These are phyloP conservation scores for Alectoria sarmentosa DNA, from an alignment of 495 filamentous ascomycete genomes.

Conservation along the genomic window DNA sequence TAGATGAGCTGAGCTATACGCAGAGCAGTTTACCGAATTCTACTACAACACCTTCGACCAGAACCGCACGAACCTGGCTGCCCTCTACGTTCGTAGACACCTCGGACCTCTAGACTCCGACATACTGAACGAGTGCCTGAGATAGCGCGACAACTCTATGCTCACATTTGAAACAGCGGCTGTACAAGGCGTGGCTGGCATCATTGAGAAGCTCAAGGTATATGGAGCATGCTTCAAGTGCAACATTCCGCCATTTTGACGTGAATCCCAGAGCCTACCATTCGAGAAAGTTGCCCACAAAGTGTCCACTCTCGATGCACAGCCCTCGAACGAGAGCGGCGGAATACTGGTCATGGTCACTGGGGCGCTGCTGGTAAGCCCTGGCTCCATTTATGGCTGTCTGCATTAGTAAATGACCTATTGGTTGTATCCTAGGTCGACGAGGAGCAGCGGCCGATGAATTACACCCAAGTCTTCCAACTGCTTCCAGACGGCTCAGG, in stretches of 20 bases:
- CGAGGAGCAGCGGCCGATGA: conserved; percentile 70
- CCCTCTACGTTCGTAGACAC: conserved; percentile 65
- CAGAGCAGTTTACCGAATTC: conserved; percentile 77
- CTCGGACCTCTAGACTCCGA: neutral
- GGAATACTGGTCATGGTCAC: conserved; percentile 80
- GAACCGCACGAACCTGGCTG: conserved; percentile 50
- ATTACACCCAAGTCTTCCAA: conserved; percentile 80
- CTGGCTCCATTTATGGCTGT: neutral
- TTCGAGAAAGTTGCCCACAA: conserved; percentile 73
- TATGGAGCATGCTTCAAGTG: conserved; percentile 26
- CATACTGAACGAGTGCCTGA: neutral
- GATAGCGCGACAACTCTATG: conserved; percentile 77
- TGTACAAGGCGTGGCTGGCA: conserved; percentile 49
- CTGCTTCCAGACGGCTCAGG: conserved; percentile 60
- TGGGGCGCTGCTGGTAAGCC: conserved; percentile 68
- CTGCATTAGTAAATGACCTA: no score
- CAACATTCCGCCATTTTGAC: neutral
- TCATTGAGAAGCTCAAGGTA: conserved; percentile 75
- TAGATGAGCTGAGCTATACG: conserved; percentile 1
- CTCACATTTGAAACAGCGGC: conserved; percentile 77
- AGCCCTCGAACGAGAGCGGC: conserved; percentile 39
- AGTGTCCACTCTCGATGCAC: conserved; percentile 60
- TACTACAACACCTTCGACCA: conserved; percentile 85
- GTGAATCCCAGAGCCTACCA: conserved; percentile 53
- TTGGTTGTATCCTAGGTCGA: conserved; percentile 54